Evolutionary conservation across 2,329 filamentous ascomycete species (phyloP), one percentile per base, ranked within the genome.

Genomic region (Furcasterigmium sp.): DNA sequence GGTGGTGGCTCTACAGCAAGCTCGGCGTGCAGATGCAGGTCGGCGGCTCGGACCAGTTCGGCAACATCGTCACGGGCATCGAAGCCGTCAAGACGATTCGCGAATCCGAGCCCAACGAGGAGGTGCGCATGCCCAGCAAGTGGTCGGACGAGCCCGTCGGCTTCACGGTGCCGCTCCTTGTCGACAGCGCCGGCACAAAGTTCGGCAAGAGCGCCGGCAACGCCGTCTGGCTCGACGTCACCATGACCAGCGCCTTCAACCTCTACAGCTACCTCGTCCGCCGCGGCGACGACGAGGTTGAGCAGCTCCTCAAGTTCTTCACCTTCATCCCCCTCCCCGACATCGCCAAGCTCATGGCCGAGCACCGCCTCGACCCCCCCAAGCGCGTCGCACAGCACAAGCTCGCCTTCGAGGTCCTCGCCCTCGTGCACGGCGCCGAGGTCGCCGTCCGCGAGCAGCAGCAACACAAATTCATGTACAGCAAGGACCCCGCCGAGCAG

Each of bases 141-240:
- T 64, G 69, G 52, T 56, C 69, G 5, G 62, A 79, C 51, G 72
- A 75, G 14, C 88, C 91, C 0, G 78, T 91, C 48, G 93, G 93
- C 8, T 85, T 98, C 53, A 97, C 93, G 0, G 89, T 91, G 1
- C 93, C 93, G 0, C 77, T 98, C 2, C 71, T 98, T 29, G 95
- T 90, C 0, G 91, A 91, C 41, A 74, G 87, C 1, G 79, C 86
- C 1, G 93, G 93, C 15, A 81, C 80, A 58, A 98, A 98, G 64
- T 91, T 97, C 54, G 93, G 93, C 41, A 98, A 98, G 69, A 94
- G 84, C 49, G 86, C 89, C 2, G 91, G 91, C 20, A 97, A 97
- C 61, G 91, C 91, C 3, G 67, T 98, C 28, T 98, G 93, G 93
- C 76, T 98, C 3, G 89, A 96, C 61, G 73, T 75, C 42, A 82